A percentile compares a stretch with the other conserved stretches of the same genome.
Conservation (phyloP, 2,329 filamentous ascomycete species). For the Metarhizium humberi region DNA sequence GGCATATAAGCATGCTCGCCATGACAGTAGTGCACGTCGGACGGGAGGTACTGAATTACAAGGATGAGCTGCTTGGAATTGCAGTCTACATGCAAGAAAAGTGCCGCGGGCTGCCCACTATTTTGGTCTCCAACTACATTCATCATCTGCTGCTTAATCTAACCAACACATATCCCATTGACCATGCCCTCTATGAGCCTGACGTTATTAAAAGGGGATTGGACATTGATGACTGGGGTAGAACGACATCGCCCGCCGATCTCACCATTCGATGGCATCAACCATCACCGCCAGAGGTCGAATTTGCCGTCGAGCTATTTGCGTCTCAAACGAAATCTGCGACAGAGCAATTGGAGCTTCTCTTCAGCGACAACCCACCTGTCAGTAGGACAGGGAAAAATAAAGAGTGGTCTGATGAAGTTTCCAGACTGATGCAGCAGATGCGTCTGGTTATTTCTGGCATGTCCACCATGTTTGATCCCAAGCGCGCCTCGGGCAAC, state of each 20-base stretch:
- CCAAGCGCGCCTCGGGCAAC: conserved; percentile 54
- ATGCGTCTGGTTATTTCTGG: conserved; percentile 85
- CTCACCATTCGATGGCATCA: conserved; percentile 88
- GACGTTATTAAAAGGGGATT: conserved; percentile 61
- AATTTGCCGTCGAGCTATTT: conserved; percentile 85
- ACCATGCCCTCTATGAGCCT: conserved; percentile 83
- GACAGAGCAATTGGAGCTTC: conserved; percentile 60
- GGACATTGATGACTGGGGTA: conserved; percentile 75
- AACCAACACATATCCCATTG: conserved; percentile 87
- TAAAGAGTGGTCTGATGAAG: conserved; percentile 98
- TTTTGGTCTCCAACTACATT: conserved; percentile 95
- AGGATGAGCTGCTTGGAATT: conserved; percentile 81
- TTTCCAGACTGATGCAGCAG: conserved; percentile 80
- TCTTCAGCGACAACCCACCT: conserved; percentile 73
- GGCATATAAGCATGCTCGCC: conserved; percentile 93
- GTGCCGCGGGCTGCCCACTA: conserved; percentile 85
- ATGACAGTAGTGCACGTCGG: conserved; percentile 98
- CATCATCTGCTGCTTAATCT: conserved; percentile 92
- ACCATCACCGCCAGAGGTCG: conserved; percentile 67
- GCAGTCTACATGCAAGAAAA: conserved; percentile 94
- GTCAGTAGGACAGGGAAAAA: conserved; percentile 90
- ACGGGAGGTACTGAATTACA: conserved; percentile 78
- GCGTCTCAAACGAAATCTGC: conserved; percentile 73
- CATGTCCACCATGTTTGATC: conserved; percentile 81
- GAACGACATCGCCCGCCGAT: conserved; percentile 61